Conservation (phyloP, 495 filamentous ascomycete species). For the Thermothielavioides terrestris region DNA sequence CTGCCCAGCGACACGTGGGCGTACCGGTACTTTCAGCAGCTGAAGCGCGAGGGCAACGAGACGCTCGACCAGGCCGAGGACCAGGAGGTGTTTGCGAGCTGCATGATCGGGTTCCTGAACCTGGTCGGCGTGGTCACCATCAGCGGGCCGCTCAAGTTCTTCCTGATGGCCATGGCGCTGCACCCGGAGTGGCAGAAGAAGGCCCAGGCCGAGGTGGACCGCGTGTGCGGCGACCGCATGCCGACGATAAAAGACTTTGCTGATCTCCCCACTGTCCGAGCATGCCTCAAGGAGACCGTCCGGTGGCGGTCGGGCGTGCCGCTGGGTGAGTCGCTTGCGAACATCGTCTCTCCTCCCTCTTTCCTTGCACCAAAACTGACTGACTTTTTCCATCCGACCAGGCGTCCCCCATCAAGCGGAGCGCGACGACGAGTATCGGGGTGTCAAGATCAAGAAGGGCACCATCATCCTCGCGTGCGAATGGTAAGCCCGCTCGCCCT, state of each 20-base stretch:
- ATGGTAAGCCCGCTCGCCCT: slow-evolving; percentile 29
- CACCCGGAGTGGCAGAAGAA: slow-evolving; percentile 41
- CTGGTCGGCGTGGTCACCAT: slow-evolving; percentile 43
- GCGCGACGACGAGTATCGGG: slow-evolving; percentile 40
- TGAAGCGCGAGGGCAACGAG: slow-evolving; percentile 30
- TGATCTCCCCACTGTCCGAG: slow-evolving; percentile 43
- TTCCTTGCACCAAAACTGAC: no score
- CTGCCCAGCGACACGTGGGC: slow-evolving; percentile 38
- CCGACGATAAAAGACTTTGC: slow-evolving; percentile 40
- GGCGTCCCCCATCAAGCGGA: slow-evolving; percentile 47
- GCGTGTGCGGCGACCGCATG: slow-evolving; percentile 45
- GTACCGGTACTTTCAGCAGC: slow-evolving; percentile 38
- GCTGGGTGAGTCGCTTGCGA: slow-evolving; percentile 28
- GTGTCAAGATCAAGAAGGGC: slow-evolving; percentile 43
- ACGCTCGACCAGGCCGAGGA: slow-evolving; percentile 29
- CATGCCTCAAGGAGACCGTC: slow-evolving; percentile 51
- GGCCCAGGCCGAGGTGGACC: slow-evolving; percentile 51
- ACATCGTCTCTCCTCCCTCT: background rate
- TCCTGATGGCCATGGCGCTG: slow-evolving; percentile 41
- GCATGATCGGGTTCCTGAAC: slow-evolving; percentile 42
- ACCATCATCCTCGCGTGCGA: slow-evolving; percentile 48
- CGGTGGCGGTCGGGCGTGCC: slow-evolving; percentile 52
- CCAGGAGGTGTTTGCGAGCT: slow-evolving; percentile 38
- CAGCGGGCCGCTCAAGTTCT: slow-evolving; percentile 39
- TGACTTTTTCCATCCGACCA: slow-evolving; percentile 9